These are phyloP conservation scores for Tuber calosporum DNA, from an alignment of 495 filamentous ascomycete species.

Conservation along the genomic window DNA sequence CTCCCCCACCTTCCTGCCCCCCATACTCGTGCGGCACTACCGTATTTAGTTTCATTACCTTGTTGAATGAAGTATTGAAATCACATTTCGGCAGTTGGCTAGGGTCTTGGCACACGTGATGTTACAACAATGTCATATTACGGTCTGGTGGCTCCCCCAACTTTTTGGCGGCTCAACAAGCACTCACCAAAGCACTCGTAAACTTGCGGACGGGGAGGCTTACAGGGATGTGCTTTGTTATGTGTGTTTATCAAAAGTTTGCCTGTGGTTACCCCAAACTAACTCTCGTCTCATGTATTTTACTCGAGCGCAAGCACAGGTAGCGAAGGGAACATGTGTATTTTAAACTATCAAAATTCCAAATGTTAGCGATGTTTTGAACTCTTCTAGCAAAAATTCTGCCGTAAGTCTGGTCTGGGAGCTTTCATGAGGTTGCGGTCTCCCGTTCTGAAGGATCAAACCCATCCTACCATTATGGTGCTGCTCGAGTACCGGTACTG, in stretches of 20 bases:
- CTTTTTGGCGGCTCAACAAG: slow-evolving; percentile 5
- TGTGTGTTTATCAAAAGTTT: neutral
- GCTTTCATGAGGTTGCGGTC: neutral
- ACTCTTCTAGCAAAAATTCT: neutral
- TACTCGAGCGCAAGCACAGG: neutral
- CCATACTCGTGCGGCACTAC: neutral
- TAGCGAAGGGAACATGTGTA: neutral
- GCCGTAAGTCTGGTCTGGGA: neutral
- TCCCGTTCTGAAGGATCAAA: neutral
- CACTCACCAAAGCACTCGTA: neutral
- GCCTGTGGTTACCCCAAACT: neutral
- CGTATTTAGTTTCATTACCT: neutral
- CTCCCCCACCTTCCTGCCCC: neutral
- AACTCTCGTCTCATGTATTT: neutral
- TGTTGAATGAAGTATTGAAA: too few species aligned
- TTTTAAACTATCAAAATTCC: neutral
- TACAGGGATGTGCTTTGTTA: neutral
- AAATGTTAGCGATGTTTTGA: neutral
- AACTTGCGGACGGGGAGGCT: neutral
- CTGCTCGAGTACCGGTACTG: too few species aligned
- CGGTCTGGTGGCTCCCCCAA: neutral
- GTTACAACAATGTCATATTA: neutral
- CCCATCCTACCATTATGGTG: too few species aligned
- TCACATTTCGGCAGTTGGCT: too few species aligned
- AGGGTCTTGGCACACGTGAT: neutral